Evolutionary conservation across 345 rosid genomes (phyloP).

Genomic region (Citrus inodora): DNA sequence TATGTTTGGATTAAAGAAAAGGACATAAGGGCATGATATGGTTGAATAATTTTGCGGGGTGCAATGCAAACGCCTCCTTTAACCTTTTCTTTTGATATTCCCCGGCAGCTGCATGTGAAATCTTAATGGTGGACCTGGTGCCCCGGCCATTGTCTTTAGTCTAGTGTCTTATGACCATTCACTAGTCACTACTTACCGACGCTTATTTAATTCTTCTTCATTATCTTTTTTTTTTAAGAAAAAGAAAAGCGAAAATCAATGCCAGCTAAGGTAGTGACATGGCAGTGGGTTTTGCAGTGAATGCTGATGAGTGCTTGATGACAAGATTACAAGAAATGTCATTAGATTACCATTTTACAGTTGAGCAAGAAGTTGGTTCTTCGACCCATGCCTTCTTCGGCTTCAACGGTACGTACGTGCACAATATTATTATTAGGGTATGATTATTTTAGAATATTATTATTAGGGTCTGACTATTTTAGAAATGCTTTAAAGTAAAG

Average conservation of each 20-base stretch:
- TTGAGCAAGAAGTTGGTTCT: constrained; percentile 97
- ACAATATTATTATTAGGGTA: no score
- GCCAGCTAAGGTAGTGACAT: constrained; percentile 31
- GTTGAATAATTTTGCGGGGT: constrained; percentile 26
- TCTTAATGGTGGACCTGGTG: constrained; percentile 35
- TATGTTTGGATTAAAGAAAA: constrained; percentile 16
- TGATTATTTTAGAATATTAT: no score
- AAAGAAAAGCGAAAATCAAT: not conserved
- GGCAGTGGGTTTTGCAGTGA: constrained; percentile 47
- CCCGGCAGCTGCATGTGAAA: constrained; percentile 49
- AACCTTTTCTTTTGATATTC: not conserved
- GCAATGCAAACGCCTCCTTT: constrained; percentile 17
- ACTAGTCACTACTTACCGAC: constrained; percentile 23
- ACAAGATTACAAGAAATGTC: constrained; percentile 99
- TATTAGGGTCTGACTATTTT: no score
- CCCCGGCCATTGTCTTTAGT: constrained; percentile 22
- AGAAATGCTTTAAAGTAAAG: accelerated
- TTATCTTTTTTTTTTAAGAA: no score
- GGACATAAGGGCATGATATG: constrained; percentile 20
- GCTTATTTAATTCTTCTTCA: not conserved
- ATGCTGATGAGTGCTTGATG: constrained; percentile 92
- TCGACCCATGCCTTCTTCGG: constrained; percentile 93
- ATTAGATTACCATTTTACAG: constrained; percentile 86
- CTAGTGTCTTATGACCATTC: not conserved
- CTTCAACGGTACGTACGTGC: constrained; percentile 59